A percentile compares a stretch with the other conserved stretches of the same genome.
phyloP scores from a whole-genome alignment of 2,329 filamentous ascomycete species.

The Colletotrichum sp. region DNA sequence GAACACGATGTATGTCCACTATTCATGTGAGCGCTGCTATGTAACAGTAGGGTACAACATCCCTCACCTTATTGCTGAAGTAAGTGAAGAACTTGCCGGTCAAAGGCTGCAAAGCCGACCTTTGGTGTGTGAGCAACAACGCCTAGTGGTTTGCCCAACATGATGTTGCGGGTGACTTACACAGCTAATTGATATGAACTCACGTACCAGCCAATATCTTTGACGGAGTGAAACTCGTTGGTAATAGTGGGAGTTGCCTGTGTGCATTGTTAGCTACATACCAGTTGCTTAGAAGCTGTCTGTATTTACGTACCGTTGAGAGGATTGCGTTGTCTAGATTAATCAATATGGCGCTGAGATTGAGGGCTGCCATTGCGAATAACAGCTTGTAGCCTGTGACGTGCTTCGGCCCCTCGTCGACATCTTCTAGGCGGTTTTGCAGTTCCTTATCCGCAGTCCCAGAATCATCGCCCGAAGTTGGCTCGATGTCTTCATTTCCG shows the following conservation, averaged over 20 bases:
- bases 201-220: constrained; percentile 62
- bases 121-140: constrained; percentile 26
- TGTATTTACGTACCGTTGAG: background rate
- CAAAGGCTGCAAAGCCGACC: constrained; percentile 54
- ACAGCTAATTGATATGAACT: constrained; percentile 52
- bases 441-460: background rate
- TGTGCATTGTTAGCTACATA: background rate
- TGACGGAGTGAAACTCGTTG: constrained; percentile 51
- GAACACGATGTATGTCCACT: constrained; percentile 33
- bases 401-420: background rate
- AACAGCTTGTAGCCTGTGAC: background rate
- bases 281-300: background rate
- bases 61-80: constrained; percentile 37
- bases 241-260: constrained; percentile 55
- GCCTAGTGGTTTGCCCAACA: background rate
- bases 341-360: background rate
- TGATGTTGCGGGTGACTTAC: constrained; percentile 42
- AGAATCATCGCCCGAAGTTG: background rate
- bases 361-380: background rate
- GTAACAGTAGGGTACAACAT: rapidly evolving
- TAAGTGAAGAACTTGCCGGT: constrained; percentile 55
- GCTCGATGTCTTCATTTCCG: background rate
- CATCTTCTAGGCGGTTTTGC: background rate
- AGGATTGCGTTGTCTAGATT: background rate
- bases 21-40: background rate